Evolutionary conservation across 495 filamentous ascomycete species (phyloP).

Genomic region (Aspergillus ostianus): DNA sequence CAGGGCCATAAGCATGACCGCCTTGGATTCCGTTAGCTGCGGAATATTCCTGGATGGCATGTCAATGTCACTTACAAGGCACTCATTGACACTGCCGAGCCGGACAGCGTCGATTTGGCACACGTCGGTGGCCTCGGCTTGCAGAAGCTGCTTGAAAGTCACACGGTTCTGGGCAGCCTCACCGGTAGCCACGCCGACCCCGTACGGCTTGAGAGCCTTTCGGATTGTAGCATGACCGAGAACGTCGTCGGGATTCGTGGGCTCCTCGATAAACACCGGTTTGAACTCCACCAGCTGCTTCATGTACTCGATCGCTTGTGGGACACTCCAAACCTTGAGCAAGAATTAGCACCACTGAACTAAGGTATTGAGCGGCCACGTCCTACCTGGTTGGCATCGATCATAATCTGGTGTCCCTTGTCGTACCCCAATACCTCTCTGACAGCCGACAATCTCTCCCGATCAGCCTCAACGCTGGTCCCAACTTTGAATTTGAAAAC

Average conservation of each 20-base stretch:
- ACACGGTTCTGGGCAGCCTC: constrained; percentile 97
- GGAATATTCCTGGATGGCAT: not conserved
- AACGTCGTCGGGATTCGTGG: constrained; percentile 90
- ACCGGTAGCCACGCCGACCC: constrained; percentile 83
- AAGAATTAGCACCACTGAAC: not conserved
- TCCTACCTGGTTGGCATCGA: constrained; percentile 84
- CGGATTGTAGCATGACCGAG: constrained; percentile 83
- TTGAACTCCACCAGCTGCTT: constrained; percentile 77
- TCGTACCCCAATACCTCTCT: constrained; percentile 83
- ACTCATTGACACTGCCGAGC: constrained; percentile 89
- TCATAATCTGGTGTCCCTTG: constrained; percentile 83
- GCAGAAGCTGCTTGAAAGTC: constrained; percentile 88
- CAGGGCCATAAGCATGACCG: constrained; percentile 85
- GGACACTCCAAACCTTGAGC: constrained; percentile 75
- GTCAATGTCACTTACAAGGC: constrained; percentile 49
- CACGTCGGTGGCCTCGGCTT: constrained; percentile 75
- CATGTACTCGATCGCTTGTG: constrained; percentile 89
- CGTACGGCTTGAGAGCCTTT: constrained; percentile 69
- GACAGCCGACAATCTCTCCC: constrained; percentile 66
- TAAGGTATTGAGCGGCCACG: not conserved
- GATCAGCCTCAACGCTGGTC: constrained; percentile 67
- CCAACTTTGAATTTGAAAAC: constrained; percentile 96
- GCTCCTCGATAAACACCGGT: constrained; percentile 97
- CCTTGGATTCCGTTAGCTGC: not conserved
- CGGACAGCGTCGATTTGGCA: constrained; percentile 92